Evolutionary conservation across 2,329 filamentous ascomycete species (phyloP).

Genomic region (Alternaria solani): DNA sequence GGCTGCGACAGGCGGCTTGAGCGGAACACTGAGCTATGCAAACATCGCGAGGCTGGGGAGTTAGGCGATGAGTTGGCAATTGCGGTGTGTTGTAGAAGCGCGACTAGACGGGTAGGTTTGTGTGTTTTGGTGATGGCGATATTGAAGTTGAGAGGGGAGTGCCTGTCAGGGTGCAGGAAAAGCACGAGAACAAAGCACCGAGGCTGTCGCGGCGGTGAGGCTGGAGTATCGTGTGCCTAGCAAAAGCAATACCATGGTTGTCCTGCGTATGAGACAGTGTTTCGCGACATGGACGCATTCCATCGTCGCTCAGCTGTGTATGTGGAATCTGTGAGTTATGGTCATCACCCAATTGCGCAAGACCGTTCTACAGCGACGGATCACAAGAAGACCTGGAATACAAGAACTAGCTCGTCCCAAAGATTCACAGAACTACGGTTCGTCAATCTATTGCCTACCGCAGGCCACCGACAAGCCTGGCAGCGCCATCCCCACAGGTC

Average conservation of each 20-base stretch:
- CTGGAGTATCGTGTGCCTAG: not conserved
- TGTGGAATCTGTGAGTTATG: not conserved
- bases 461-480: not conserved
- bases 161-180: slow-evolving; percentile 1
- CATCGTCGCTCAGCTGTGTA: not conserved
- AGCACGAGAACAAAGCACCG: not conserved
- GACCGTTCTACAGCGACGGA: not conserved
- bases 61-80: not conserved
- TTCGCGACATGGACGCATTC: not conserved
- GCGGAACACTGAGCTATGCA: not conserved
- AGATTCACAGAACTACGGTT: slow-evolving; percentile 6
- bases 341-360: not conserved
- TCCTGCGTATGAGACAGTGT: not conserved
- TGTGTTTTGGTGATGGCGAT: not conserved
- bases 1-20: not conserved
- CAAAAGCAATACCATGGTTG: not conserved
- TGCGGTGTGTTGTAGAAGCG: not conserved
- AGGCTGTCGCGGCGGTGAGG: slow-evolving; percentile 1
- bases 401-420: not conserved
- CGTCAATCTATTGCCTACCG: slow-evolving; percentile 2
- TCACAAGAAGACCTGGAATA: not conserved
- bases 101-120: not conserved
- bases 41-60: not conserved
- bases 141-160: not conserved
- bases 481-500: slow-evolving; percentile 4